These are phyloP conservation scores for Eremothecium coryli DNA, from an alignment of 1,139 yeast species.

Conservation along the genomic window DNA sequence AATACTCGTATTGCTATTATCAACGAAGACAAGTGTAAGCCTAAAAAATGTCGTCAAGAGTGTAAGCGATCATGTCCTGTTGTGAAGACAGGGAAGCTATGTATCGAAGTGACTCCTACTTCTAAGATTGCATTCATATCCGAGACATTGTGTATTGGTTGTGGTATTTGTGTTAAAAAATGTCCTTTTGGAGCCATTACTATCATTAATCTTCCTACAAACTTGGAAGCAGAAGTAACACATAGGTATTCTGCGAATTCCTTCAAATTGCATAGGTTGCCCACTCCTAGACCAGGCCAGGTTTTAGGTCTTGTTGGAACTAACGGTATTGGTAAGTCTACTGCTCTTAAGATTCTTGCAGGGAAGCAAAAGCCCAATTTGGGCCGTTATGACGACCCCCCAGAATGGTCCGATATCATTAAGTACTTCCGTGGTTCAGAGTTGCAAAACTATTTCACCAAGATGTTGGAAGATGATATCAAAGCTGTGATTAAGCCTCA, in stretches of 20 bases:
- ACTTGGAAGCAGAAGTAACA: conserved; percentile 82
- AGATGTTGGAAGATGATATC: conserved; percentile 84
- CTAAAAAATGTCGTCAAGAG: conserved; percentile 96
- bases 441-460: conserved; percentile 90
- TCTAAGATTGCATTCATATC: conserved; percentile 91
- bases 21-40: conserved; percentile 88
- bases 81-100: conserved; percentile 90
- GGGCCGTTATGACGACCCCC: conserved; percentile 90
- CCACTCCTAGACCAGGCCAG: conserved; percentile 98
- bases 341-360: conserved; percentile 96
- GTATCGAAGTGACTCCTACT: conserved; percentile 90
- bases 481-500: conserved; percentile 96
- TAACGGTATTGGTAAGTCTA: conserved; percentile 97
- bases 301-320: conserved; percentile 96
- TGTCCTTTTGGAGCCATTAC: conserved; percentile 97
- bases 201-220: conserved; percentile 92
- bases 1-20: conserved; percentile 90
- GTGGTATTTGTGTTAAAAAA: conserved; percentile 98
- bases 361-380: conserved; percentile 96
- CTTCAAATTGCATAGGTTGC: conserved; percentile 91
- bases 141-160: conserved; percentile 94
- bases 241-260: conserved; percentile 97
- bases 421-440: conserved; percentile 93
- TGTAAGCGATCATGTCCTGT: conserved; percentile 96
- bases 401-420: conserved; percentile 93